These are phyloP conservation scores for Termitomyces sp. DNA, from an alignment of 768 basidiomycete genomes.

Conservation along the genomic window DNA sequence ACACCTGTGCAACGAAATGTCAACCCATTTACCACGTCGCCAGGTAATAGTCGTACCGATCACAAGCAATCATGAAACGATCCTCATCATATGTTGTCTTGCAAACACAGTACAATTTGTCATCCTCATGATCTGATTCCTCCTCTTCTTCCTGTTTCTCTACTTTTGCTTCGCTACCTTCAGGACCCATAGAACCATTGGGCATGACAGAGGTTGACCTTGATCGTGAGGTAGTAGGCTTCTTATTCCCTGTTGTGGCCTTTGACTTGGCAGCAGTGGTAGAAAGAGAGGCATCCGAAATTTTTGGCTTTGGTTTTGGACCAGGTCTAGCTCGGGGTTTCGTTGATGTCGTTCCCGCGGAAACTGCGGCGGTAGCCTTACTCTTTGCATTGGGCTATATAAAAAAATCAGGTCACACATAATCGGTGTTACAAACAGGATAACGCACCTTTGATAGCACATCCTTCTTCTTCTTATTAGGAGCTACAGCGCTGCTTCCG, in stretches of 20 bases:
- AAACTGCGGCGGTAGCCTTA: constrained; percentile 15
- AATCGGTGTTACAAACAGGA: neutral
- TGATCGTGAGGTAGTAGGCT: constrained; percentile 48
- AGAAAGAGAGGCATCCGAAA: constrained; percentile 14
- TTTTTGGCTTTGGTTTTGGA: constrained; percentile 28
- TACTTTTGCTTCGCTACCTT: constrained; percentile 31
- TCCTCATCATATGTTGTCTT: constrained; percentile 86
- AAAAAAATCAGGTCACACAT: constrained; percentile 9
- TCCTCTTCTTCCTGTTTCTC: constrained; percentile 48
- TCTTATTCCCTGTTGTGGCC: constrained; percentile 25
- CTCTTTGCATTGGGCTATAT: constrained; percentile 21
- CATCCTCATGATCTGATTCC: constrained; percentile 51
- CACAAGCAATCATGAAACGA: constrained; percentile 89
- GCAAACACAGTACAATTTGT: constrained; percentile 86
- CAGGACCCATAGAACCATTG: constrained; percentile 33
- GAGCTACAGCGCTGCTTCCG: constrained; percentile 16
- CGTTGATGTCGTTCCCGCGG: constrained; percentile 11
- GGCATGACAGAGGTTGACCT: constrained; percentile 73
- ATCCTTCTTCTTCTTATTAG: constrained; percentile 41
- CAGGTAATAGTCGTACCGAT: constrained; percentile 53
- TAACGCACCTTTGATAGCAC: constrained; percentile 31
- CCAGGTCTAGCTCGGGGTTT: constrained; percentile 28
- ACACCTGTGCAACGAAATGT: constrained; percentile 48
- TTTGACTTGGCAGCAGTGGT: constrained; percentile 16
- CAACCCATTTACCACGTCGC: neutral